These are phyloP conservation scores for Solanum clarkiae DNA, from an alignment of 257 asterid species.

Conservation along the genomic window DNA sequence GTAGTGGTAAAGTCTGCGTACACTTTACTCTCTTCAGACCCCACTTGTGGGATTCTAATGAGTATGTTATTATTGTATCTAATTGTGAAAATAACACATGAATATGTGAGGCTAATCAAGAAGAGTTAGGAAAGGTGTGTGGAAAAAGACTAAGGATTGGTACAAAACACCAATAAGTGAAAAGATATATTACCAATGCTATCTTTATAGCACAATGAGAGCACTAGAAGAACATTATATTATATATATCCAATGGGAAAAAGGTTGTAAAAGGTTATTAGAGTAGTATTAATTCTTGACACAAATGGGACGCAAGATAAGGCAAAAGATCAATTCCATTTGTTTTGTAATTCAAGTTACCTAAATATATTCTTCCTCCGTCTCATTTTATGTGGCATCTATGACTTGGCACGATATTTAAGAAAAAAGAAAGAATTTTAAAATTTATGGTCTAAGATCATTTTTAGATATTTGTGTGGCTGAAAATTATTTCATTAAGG, in stretches of 20 bases:
- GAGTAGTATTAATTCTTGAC: conserved; percentile 21
- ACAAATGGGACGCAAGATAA: conserved; percentile 21
- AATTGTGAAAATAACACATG: not conserved
- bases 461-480: too few species aligned
- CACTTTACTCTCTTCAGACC: too few species aligned
- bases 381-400: too few species aligned
- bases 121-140: conserved; percentile 5
- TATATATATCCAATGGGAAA: not conserved
- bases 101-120: conserved; percentile 5
- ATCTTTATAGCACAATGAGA: not conserved
- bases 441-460: too few species aligned
- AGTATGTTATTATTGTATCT: too few species aligned
- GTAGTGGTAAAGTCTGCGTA: too few species aligned
- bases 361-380: not conserved
- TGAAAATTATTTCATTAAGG: too few species aligned
- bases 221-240: not conserved
- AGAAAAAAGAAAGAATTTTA: too few species aligned
- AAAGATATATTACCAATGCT: conserved; percentile 17
- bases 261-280: not conserved
- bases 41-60: too few species aligned
- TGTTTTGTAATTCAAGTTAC: not conserved
- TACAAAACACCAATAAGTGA: conserved; percentile 16
- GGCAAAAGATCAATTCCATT: not conserved
- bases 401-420: too few species aligned
- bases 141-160: conserved; percentile 13